Percentiles rank a stretch among this genome's conserved stretches.
Evolutionary conservation across 2,329 filamentous ascomycete species (phyloP).

Genomic region (Talaromyces atroroseus): DNA sequence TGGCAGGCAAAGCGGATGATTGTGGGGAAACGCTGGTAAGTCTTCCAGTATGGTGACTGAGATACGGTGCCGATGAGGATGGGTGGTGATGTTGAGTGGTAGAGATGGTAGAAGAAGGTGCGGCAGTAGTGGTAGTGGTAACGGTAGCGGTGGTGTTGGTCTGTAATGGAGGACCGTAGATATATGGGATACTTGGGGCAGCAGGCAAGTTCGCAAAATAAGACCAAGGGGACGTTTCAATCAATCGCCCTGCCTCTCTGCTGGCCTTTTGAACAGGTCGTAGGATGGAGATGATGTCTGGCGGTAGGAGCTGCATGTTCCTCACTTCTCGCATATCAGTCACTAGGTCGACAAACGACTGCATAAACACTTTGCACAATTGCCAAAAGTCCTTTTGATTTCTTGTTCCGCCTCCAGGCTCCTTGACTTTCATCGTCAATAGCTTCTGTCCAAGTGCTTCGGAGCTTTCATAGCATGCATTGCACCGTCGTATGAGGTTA

Average conservation of each 20-base stretch:
- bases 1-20: slow-evolving; percentile 65
- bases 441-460: slow-evolving; percentile 68
- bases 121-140: background rate
- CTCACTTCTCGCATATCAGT: slow-evolving; percentile 43
- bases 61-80: slow-evolving; percentile 19
- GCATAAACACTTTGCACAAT: slow-evolving; percentile 60
- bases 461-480: slow-evolving; percentile 64
- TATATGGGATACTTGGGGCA: slow-evolving; percentile 24
- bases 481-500: slow-evolving; percentile 65
- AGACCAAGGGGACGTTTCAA: slow-evolving; percentile 61
- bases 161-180: slow-evolving; percentile 34
- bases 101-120: background rate
- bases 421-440: slow-evolving; percentile 75
- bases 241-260: slow-evolving; percentile 71
- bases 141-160: slow-evolving; percentile 17
- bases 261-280: slow-evolving; percentile 76
- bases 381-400: slow-evolving; percentile 58
- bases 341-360: slow-evolving; percentile 44
- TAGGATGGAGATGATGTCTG: slow-evolving; percentile 67
- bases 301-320: slow-evolving; percentile 46
- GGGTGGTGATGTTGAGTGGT: slow-evolving; percentile 25
- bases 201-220: slow-evolving; percentile 45
- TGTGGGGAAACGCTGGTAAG: slow-evolving; percentile 37
- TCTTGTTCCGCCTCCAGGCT: slow-evolving; percentile 63
- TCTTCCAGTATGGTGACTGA: slow-evolving; percentile 2